A percentile compares a stretch with the other conserved stretches of the same genome.
Conservation (phyloP, 1,284 basidiomycete species). For the Omphalotus olearius region DNA sequence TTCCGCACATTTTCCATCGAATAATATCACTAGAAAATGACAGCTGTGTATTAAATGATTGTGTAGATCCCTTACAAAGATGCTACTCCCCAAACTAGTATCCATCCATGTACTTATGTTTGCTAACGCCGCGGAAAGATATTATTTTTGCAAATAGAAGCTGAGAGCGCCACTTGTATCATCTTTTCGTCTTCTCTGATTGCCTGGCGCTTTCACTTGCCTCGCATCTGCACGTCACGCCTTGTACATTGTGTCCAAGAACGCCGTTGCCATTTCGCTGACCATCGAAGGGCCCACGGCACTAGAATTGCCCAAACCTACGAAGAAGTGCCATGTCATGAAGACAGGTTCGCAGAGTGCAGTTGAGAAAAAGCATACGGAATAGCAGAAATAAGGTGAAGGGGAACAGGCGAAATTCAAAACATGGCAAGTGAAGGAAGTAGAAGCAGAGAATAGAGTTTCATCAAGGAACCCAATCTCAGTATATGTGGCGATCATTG, state of each 20-base stretch:
- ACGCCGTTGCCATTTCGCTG: slow-evolving; percentile 75
- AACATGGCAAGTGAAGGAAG: not conserved
- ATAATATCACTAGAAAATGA: too few species aligned
- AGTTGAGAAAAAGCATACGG: slow-evolving; percentile 4
- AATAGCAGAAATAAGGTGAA: not conserved
- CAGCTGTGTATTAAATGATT: too few species aligned
- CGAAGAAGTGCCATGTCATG: not conserved
- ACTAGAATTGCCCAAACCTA: slow-evolving; percentile 86
- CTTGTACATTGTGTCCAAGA: slow-evolving; percentile 82
- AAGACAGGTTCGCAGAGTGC: not conserved
- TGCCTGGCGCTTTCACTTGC: not conserved
- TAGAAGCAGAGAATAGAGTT: not conserved
- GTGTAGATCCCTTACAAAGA: too few species aligned
- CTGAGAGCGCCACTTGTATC: not conserved
- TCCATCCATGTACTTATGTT: too few species aligned
- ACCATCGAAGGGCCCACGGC: slow-evolving; percentile 88
- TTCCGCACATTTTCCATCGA: too few species aligned
- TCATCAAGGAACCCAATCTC: not conserved
- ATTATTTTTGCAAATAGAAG: not conserved
- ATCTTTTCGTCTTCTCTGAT: too few species aligned
- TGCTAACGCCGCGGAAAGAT: not conserved
- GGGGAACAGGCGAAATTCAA: not conserved
- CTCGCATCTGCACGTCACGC: slow-evolving; percentile 38
- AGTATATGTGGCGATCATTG: slow-evolving; percentile 1
- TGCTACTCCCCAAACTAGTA: too few species aligned